Conservation (phyloP, 2,329 filamentous ascomycete species). For the Thielaviopsis punctulata region DNA sequence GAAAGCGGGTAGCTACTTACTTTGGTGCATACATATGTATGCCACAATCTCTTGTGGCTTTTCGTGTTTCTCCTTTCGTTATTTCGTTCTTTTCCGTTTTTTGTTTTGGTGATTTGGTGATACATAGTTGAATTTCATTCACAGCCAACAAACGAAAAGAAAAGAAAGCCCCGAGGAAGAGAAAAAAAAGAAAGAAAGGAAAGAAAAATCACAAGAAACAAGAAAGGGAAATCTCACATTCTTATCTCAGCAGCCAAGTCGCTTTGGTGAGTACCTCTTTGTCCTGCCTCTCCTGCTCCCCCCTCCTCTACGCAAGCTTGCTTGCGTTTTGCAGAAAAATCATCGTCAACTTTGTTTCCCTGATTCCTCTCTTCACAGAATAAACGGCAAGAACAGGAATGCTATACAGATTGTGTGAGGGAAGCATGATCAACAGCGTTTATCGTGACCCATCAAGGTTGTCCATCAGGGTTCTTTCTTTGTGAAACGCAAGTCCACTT, state of each 20-base stretch:
- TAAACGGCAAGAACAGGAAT: neutral
- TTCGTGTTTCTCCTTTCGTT: neutral
- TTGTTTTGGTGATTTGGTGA: neutral
- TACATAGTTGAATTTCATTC: neutral
- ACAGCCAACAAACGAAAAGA: neutral
- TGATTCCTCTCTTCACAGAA: neutral
- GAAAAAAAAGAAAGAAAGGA: neutral
- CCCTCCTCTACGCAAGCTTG: too few relatives aligned
- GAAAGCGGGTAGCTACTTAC: neutral
- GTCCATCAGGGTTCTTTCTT: conserved; percentile 12
- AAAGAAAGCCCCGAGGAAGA: too few relatives aligned
- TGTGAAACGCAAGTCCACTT: neutral
- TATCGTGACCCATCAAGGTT: neutral
- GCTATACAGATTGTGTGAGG: too few relatives aligned
- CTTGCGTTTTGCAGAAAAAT: neutral
- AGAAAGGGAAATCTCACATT: neutral
- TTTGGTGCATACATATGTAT: too few relatives aligned
- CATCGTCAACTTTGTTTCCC: neutral
- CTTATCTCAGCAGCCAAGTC: neutral
- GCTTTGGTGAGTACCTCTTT: neutral
- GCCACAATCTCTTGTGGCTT: too few relatives aligned
- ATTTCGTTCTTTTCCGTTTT: neutral
- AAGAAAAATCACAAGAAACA: neutral
- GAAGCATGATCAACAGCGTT: neutral
- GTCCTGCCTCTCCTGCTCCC: neutral